These are phyloP conservation scores for Pholiota adiposa DNA, from an alignment of 1,284 basidiomycete genomes.

Conservation along the genomic window DNA sequence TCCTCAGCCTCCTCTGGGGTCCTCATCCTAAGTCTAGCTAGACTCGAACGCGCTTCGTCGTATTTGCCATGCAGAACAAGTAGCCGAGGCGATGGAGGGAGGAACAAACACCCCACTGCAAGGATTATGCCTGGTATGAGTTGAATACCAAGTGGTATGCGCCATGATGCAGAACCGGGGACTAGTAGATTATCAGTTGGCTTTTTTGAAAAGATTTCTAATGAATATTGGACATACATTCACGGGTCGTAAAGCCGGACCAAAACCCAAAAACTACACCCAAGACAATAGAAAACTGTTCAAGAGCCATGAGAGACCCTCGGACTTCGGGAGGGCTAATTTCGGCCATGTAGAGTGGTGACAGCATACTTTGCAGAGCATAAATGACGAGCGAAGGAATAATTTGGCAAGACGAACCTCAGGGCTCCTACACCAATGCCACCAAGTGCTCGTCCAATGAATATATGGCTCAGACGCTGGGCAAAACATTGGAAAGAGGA, in stretches of 20 bases:
- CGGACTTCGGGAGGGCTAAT: slow-evolving; percentile 81
- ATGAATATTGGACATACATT: slow-evolving; percentile 45
- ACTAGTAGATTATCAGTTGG: slow-evolving; percentile 36
- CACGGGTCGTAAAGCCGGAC: slow-evolving; percentile 76
- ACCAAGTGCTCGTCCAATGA: slow-evolving; percentile 72
- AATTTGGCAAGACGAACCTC: slow-evolving; percentile 46
- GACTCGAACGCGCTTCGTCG: slow-evolving; percentile 54
- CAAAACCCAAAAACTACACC: slow-evolving; percentile 83
- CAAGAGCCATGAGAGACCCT: slow-evolving; percentile 80
- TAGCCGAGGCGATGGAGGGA: slow-evolving; percentile 77
- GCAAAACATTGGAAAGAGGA: slow-evolving; percentile 72
- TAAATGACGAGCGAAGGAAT: not conserved
- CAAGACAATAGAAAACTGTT: slow-evolving; percentile 79
- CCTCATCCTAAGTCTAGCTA: slow-evolving; percentile 56
- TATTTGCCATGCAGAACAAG: slow-evolving; percentile 60
- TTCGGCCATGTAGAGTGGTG: slow-evolving; percentile 83
- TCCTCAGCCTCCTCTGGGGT: slow-evolving; percentile 35
- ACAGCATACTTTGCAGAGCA: slow-evolving; percentile 63
- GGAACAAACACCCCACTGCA: slow-evolving; percentile 61
- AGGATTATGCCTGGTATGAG: slow-evolving; percentile 71
- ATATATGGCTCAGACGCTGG: slow-evolving; percentile 56
- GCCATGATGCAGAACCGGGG: slow-evolving; percentile 68
- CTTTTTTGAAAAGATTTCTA: not conserved
- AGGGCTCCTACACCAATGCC: slow-evolving; percentile 82
- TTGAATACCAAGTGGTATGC: slow-evolving; percentile 76